A percentile compares a stretch with the other conserved stretches of the same genome.
These are phyloP conservation scores for Phytophthora sp. DNA, from an alignment of 352 stramenopile genomes.

Conservation along the genomic window DNA sequence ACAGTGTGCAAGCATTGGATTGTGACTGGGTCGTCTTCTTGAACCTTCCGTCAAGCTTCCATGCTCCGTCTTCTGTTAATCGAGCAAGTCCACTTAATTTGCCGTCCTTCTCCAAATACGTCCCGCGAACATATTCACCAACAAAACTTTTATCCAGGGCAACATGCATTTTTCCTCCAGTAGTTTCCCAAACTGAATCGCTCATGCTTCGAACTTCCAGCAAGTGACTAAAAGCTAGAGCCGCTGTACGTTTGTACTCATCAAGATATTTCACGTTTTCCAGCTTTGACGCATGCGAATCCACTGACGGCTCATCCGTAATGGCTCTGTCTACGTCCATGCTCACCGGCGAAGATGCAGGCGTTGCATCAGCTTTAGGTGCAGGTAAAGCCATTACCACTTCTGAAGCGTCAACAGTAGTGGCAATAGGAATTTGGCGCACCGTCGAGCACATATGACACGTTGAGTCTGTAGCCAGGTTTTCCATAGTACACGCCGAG, in stretches of 20 bases:
- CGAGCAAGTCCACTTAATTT: slow-evolving; percentile 62
- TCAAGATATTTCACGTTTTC: slow-evolving; percentile 55
- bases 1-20: slow-evolving; percentile 71
- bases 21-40: slow-evolving; percentile 74
- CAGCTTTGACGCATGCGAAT: slow-evolving; percentile 26
- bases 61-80: slow-evolving; percentile 52
- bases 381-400: slow-evolving; percentile 40
- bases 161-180: slow-evolving; percentile 61
- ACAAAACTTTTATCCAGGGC: slow-evolving; percentile 50
- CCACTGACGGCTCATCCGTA: slow-evolving; percentile 2
- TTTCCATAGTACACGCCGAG: slow-evolving; percentile 83
- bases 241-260: slow-evolving; percentile 57
- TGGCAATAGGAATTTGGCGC: slow-evolving; percentile 46
- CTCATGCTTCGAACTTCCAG: slow-evolving; percentile 36
- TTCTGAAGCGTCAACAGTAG: slow-evolving; percentile 38
- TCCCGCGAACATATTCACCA: slow-evolving; percentile 71
- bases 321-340: slow-evolving; percentile 43
- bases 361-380: slow-evolving; percentile 24
- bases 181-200: slow-evolving; percentile 73
- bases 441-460: slow-evolving; percentile 81
- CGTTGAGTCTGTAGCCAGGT: slow-evolving; percentile 49
- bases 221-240: slow-evolving; percentile 37
- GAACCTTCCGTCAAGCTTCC: slow-evolving; percentile 75
- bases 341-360: slow-evolving; percentile 39
- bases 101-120: slow-evolving; percentile 76